phyloP scores from a whole-genome alignment of 2,329 filamentous ascomycete species.

The Shiraia sp. region DNA sequence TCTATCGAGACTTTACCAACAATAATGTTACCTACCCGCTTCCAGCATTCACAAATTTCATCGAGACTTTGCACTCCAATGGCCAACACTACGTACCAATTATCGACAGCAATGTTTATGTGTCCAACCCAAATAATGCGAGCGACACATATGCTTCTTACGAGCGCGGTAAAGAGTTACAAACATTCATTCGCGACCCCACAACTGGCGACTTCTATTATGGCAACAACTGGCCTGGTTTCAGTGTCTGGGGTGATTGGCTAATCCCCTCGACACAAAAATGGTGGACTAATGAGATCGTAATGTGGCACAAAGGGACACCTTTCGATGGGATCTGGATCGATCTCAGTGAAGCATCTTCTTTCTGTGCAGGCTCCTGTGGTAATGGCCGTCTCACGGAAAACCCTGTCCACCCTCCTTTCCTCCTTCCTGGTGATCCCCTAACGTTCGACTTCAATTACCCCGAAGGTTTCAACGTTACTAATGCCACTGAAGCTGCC shows the following conservation, averaged over 20 bases:
- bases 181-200: slow-evolving; percentile 55
- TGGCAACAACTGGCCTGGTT: slow-evolving; percentile 57
- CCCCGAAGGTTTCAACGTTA: slow-evolving; percentile 68
- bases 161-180: slow-evolving; percentile 49
- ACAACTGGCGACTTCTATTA: slow-evolving; percentile 54
- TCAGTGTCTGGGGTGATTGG: slow-evolving; percentile 63
- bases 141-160: slow-evolving; percentile 58
- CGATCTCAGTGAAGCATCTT: slow-evolving; percentile 62
- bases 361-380: slow-evolving; percentile 70
- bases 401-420: slow-evolving; percentile 69
- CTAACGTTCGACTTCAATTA: slow-evolving; percentile 62
- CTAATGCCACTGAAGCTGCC: slow-evolving; percentile 67
- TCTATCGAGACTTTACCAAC: slow-evolving; percentile 61
- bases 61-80: slow-evolving; percentile 54
- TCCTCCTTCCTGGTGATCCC: slow-evolving; percentile 65
- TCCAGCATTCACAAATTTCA: slow-evolving; percentile 51
- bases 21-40: slow-evolving; percentile 56
- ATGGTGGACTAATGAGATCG: slow-evolving; percentile 59
- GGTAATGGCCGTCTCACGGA: slow-evolving; percentile 63
- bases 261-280: slow-evolving; percentile 60
- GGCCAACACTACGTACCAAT: slow-evolving; percentile 63
- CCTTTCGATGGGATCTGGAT: slow-evolving; percentile 60
- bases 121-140: slow-evolving; percentile 68
- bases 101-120: slow-evolving; percentile 66
- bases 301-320: slow-evolving; percentile 53